Conservation (phyloP, 306 rosid genomes). For the Begonia peltatifolia region DNA sequence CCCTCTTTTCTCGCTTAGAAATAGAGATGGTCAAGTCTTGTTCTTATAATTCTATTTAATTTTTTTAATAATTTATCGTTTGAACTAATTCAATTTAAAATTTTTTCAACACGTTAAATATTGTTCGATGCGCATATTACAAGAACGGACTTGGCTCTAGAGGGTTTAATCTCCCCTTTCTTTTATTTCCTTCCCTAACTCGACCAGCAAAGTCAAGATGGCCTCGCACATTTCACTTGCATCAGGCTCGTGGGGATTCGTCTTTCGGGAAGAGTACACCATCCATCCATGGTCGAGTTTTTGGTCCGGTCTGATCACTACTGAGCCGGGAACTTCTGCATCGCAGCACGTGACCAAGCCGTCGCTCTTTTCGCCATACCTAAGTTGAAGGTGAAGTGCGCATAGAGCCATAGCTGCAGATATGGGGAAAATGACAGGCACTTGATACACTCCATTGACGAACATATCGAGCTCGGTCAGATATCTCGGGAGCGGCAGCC, state of each 20-base stretch:
- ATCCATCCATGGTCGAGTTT: slow-evolving; percentile 87
- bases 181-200: slow-evolving; percentile 37
- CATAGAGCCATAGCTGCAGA: slow-evolving; percentile 75
- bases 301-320: slow-evolving; percentile 46
- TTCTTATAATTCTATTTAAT: no score
- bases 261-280: slow-evolving; percentile 60
- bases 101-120: no score
- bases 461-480: slow-evolving; percentile 13
- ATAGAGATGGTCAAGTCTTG: no score
- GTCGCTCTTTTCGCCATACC: slow-evolving; percentile 74
- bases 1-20: no score
- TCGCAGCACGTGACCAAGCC: slow-evolving; percentile 59
- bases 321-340: slow-evolving; percentile 80
- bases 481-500: slow-evolving; percentile 32
- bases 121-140: no score
- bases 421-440: slow-evolving; percentile 56
- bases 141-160: no score
- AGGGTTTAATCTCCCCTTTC: not conserved
- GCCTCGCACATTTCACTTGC: slow-evolving; percentile 82
- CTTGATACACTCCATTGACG: slow-evolving; percentile 25
- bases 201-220: slow-evolving; percentile 48
- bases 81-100: no score
- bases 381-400: slow-evolving; percentile 55
- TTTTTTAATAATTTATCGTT: no score
- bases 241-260: slow-evolving; percentile 32